These are phyloP conservation scores for Eucalyptus fibrosa DNA, from an alignment of 345 rosid genomes.

Conservation along the genomic window DNA sequence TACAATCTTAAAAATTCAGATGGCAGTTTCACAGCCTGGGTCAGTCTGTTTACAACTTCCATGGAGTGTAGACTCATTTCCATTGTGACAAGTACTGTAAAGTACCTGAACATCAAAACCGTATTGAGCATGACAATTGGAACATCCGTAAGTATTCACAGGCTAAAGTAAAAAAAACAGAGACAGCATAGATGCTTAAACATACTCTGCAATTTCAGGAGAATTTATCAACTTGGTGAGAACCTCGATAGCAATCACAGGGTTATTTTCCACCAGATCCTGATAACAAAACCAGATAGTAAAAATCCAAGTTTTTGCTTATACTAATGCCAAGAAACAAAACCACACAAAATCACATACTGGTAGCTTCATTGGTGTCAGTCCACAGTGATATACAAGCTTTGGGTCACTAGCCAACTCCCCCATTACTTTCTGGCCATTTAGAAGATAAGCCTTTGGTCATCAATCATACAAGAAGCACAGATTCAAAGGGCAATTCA, in stretches of 20 bases:
- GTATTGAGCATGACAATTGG: background rate
- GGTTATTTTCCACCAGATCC: conserved; percentile 97
- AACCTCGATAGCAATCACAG: conserved; percentile 86
- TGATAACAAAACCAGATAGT: conserved; percentile 17
- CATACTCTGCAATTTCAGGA: conserved; percentile 83
- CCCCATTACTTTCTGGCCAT: conserved; percentile 45
- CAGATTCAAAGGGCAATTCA: background rate
- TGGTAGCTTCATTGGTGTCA: conserved; percentile 84
- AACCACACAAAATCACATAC: conserved; percentile 30
- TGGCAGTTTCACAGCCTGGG: conserved; percentile 88
- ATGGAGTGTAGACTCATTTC: conserved; percentile 96
- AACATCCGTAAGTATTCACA: background rate
- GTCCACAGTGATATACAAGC: conserved; percentile 89
- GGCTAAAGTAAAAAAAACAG: background rate
- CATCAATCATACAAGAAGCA: background rate
- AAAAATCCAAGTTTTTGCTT: background rate
- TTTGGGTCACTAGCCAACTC: conserved; percentile 79
- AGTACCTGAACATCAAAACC: conserved; percentile 38
- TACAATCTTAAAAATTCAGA: conserved; percentile 83
- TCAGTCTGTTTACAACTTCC: conserved; percentile 99
- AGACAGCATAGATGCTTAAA: background rate
- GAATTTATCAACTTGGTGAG: conserved; percentile 82
- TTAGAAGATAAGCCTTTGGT: background rate
- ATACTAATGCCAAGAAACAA: background rate
- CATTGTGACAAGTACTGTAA: conserved; percentile 82